A percentile compares a stretch with the other conserved stretches of the same genome.
Conservation (phyloP, 805 yeast species). For the Candida germanica region DNA sequence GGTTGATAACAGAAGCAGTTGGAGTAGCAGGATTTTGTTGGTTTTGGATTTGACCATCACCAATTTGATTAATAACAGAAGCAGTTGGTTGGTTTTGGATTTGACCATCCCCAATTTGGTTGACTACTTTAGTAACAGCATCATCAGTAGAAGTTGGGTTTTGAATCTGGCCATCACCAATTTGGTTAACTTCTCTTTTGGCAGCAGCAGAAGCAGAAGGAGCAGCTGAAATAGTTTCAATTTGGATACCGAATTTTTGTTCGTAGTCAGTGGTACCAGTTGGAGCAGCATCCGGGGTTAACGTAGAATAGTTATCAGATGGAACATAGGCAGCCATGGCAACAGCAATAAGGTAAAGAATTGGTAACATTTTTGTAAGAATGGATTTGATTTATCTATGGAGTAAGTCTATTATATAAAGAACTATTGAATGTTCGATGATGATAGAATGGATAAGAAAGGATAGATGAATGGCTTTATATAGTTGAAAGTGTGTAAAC, state of each 20-base stretch:
- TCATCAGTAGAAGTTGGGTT: constrained; percentile 32
- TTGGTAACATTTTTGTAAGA: constrained; percentile 7
- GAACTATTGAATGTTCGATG: not conserved
- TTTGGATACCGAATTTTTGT: constrained; percentile 65
- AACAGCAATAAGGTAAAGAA: constrained; percentile 11
- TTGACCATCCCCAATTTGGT: constrained; percentile 32
- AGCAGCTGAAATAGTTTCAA: constrained; percentile 43
- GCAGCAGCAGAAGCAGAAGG: constrained; percentile 25
- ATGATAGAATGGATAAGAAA: not conserved
- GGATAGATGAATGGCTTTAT: constrained; percentile 1
- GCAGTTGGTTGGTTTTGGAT: constrained; percentile 34
- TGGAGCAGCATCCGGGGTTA: constrained; percentile 59
- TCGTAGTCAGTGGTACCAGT: constrained; percentile 50
- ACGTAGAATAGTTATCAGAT: constrained; percentile 66
- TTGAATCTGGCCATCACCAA: constrained; percentile 33
- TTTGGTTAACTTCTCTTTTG: constrained; percentile 45
- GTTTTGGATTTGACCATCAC: constrained; percentile 46
- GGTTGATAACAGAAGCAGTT: constrained; percentile 17
- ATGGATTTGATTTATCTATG: not conserved
- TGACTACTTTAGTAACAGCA: constrained; percentile 13
- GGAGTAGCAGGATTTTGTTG: constrained; percentile 19
- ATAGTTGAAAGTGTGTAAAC: constrained; percentile 2
- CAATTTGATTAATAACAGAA: constrained; percentile 25
- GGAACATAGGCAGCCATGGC: constrained; percentile 64
- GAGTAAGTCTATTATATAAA: not conserved